Evolutionary conservation across 371 early-diverging fungal genomes (phyloP).

Genomic region (Parasitella parasitica): DNA sequence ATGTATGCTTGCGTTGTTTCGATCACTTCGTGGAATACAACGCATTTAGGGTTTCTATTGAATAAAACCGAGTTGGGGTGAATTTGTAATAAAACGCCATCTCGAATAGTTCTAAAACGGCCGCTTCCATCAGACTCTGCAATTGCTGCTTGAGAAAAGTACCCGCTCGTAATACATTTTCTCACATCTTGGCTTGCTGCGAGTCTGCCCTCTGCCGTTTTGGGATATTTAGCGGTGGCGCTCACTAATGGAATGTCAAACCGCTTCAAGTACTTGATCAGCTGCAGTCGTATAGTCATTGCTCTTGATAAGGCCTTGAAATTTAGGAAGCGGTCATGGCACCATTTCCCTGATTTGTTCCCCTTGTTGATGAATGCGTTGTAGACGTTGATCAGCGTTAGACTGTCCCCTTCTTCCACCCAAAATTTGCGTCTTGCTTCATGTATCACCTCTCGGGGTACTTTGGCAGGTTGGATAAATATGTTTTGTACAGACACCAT

Average conservation of each 20-base stretch:
- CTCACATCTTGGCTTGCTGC: slow-evolving; percentile 54
- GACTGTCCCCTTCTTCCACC: slow-evolving; percentile 83
- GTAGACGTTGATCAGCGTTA: slow-evolving; percentile 79
- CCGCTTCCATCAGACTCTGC: slow-evolving; percentile 63
- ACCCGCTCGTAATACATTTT: slow-evolving; percentile 74
- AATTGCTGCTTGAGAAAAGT: slow-evolving; percentile 76
- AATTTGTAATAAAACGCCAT: slow-evolving; percentile 57
- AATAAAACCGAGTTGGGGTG: slow-evolving; percentile 81
- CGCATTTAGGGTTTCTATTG: slow-evolving; percentile 71
- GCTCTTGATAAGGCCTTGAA: slow-evolving; percentile 72
- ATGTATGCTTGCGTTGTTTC: slow-evolving; percentile 75
- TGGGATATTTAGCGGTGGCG: slow-evolving; percentile 34
- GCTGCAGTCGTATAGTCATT: slow-evolving; percentile 67
- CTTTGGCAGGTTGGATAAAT: slow-evolving; percentile 58
- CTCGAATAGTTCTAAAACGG: slow-evolving; percentile 63
- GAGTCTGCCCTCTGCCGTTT: slow-evolving; percentile 24
- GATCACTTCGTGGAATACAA: slow-evolving; percentile 82
- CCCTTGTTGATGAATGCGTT: slow-evolving; percentile 68
- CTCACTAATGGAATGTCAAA: slow-evolving; percentile 52
- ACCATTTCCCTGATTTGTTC: slow-evolving; percentile 73
- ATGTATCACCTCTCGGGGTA: slow-evolving; percentile 48
- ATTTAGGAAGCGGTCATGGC: slow-evolving; percentile 70
- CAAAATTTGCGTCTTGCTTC: slow-evolving; percentile 73
- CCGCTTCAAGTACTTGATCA: slow-evolving; percentile 63
- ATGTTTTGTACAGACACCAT: slow-evolving; percentile 81